These are phyloP conservation scores for Xerocomus brunneocitrinus DNA, from an alignment of 768 basidiomycete species.

Conservation along the genomic window DNA sequence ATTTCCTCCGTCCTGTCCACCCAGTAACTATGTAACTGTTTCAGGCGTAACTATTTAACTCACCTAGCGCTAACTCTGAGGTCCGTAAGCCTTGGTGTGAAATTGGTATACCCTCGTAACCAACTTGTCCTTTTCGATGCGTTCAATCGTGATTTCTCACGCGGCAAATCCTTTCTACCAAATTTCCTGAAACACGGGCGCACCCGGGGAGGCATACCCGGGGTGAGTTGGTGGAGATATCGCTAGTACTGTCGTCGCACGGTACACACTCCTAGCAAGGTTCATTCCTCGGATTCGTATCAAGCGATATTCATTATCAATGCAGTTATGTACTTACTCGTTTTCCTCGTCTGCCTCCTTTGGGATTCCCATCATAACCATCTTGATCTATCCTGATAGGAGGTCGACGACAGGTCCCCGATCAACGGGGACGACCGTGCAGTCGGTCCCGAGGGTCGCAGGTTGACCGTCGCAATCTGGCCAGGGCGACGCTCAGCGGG, in stretches of 20 bases:
- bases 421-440: not conserved
- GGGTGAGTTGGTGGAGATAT: not conserved
- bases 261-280: too few relatives aligned
- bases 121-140: not conserved
- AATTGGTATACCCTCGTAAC: not conserved
- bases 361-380: not conserved
- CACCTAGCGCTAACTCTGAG: not conserved
- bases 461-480: too few relatives aligned
- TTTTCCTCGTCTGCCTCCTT: not conserved
- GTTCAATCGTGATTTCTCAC: not conserved
- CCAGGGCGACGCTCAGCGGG: too few relatives aligned
- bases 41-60: not conserved
- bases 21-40: not conserved
- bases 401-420: not conserved
- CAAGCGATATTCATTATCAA: not conserved
- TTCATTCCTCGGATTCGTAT: not conserved
- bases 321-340: too few relatives aligned
- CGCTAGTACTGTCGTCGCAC: too few relatives aligned
- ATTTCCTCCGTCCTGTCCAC: not conserved
- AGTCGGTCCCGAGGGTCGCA: not conserved
- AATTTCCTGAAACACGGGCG: not conserved
- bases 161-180: not conserved
- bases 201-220: not conserved
- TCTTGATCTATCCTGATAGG: not conserved
- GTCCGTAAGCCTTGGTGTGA: not conserved